These are phyloP conservation scores for Periconia sp. DNA, from an alignment of 2,329 filamentous ascomycete genomes.

Conservation along the genomic window DNA sequence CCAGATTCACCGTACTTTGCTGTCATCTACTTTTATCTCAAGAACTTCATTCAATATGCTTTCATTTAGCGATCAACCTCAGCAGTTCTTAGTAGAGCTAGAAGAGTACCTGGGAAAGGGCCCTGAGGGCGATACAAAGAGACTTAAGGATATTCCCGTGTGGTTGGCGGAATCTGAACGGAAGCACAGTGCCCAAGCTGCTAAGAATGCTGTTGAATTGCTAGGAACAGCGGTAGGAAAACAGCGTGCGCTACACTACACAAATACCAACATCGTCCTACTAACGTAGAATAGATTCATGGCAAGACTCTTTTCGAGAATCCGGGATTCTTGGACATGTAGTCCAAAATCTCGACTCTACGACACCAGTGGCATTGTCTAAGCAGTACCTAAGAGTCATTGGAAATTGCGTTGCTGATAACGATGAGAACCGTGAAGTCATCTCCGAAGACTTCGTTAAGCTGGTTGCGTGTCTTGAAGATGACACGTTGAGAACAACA, in stretches of 20 bases:
- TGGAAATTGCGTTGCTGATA: slow-evolving; percentile 47
- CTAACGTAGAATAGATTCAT: slow-evolving; percentile 38
- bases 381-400: slow-evolving; percentile 46
- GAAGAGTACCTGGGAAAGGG: slow-evolving; percentile 17
- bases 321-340: slow-evolving; percentile 36
- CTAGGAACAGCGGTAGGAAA: slow-evolving; percentile 42
- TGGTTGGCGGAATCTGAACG: slow-evolving; percentile 19
- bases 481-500: slow-evolving; percentile 29
- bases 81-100: slow-evolving; percentile 24
- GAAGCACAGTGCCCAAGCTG: too few relatives aligned
- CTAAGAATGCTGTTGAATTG: slow-evolving; percentile 27
- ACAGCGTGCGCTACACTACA: slow-evolving; percentile 27
- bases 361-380: slow-evolving; percentile 21
- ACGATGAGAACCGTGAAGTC: slow-evolving; percentile 40
- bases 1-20: too few relatives aligned
- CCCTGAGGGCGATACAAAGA: slow-evolving; percentile 20
- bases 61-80: slow-evolving; percentile 19
- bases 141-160: slow-evolving; percentile 19
- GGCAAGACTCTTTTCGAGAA: slow-evolving; percentile 35
- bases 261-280: neutral
- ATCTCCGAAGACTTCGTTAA: slow-evolving; percentile 30
- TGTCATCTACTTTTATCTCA: too few relatives aligned
- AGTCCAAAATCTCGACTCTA: slow-evolving; percentile 29
- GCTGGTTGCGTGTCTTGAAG: slow-evolving; percentile 31
- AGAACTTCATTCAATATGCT: too few relatives aligned